Percentiles rank a stretch among this genome's conserved stretches.
Conservation (phyloP, 2,329 filamentous ascomycete genomes). For the Alternaria panax region DNA sequence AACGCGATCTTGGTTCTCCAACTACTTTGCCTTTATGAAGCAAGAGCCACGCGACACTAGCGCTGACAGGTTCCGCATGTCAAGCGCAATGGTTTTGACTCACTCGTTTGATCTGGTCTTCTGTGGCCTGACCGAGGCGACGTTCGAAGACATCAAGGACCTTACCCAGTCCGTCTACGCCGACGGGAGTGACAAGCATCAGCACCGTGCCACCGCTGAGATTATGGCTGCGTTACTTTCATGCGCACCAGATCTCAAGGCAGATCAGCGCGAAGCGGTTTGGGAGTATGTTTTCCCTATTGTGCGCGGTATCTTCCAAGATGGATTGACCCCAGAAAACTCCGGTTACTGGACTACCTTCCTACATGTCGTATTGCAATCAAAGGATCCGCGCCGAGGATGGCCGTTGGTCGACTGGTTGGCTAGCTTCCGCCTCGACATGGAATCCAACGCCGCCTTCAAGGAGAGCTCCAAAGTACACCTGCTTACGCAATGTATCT, state of each 20-base stretch:
- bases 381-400: constrained; percentile 85
- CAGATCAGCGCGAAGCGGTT: constrained; percentile 74
- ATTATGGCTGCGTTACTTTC: constrained; percentile 86
- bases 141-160: constrained; percentile 86
- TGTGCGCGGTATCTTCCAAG: constrained; percentile 83
- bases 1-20: constrained; percentile 83
- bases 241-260: constrained; percentile 78
- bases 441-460: constrained; percentile 95
- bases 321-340: constrained; percentile 93
- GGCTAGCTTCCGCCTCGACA: constrained; percentile 86
- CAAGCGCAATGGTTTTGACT: constrained; percentile 83
- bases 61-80: constrained; percentile 88
- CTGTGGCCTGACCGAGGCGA: constrained; percentile 76
- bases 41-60: constrained; percentile 87
- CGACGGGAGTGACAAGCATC: constrained; percentile 95
- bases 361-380: constrained; percentile 85
- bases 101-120: constrained; percentile 91
- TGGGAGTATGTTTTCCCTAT: constrained; percentile 94
- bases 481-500: constrained; percentile 84
- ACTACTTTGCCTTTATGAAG: constrained; percentile 92
- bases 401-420: constrained; percentile 87
- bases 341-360: constrained; percentile 94
- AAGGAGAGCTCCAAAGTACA: constrained; percentile 98
- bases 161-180: constrained; percentile 80
- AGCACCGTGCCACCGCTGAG: constrained; percentile 93